Percentiles rank a stretch among this genome's conserved stretches.
phyloP scores from a whole-genome alignment of 2,329 filamentous ascomycete genomes.

The Meredithiella fracta region DNA sequence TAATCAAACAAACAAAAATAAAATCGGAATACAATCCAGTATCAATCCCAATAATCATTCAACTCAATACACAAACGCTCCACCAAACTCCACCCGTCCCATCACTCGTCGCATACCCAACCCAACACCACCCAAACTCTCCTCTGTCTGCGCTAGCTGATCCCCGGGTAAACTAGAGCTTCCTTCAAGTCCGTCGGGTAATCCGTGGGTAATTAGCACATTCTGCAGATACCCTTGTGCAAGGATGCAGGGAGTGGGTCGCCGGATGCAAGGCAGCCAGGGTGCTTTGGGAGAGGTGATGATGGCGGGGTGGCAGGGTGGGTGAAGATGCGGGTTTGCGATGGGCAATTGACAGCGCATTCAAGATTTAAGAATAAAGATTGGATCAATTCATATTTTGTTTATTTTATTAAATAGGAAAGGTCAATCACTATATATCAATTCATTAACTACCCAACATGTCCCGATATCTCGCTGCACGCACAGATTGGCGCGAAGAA shows the following conservation, averaged over 20 bases:
- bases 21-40: neutral
- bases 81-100: neutral
- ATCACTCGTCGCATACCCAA: no score
- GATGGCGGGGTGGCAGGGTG: no score
- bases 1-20: neutral
- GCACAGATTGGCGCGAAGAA: slow-evolving; percentile 57
- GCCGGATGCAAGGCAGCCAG: neutral
- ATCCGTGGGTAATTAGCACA: neutral
- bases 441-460: neutral
- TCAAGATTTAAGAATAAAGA: no score
- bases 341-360: no score
- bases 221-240: no score
- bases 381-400: no score
- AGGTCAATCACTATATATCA: no score
- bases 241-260: neutral
- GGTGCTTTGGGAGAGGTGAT: neutral
- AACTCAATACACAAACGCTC: neutral
- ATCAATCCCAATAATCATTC: neutral
- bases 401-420: no score
- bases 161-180: neutral
- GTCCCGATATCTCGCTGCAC: slow-evolving; percentile 7
- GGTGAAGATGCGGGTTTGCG: no score
- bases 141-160: no score
- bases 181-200: neutral
- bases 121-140: no score